Conservation (phyloP, 2,329 filamentous ascomycete genomes). For the Coleophoma eucalyptorum region DNA sequence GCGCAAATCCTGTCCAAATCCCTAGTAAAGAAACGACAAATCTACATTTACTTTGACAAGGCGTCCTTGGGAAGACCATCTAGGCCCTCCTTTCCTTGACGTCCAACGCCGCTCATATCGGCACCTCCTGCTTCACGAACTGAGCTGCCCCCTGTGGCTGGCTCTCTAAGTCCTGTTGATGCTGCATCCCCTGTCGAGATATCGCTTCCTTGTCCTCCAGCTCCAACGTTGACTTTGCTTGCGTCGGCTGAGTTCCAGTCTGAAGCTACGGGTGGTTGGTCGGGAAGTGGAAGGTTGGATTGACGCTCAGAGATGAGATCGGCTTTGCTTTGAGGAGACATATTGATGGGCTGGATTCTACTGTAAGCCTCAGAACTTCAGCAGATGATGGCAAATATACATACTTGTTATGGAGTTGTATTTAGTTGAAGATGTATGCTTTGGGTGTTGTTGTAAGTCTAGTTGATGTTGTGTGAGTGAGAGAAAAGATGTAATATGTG, state of each 20-base stretch:
- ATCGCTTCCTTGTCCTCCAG: slow-evolving; percentile 41
- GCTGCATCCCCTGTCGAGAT: slow-evolving; percentile 46
- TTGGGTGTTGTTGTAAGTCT: neutral
- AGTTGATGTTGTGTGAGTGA: neutral
- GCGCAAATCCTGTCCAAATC: neutral
- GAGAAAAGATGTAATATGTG: neutral
- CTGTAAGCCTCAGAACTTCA: neutral
- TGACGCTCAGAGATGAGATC: slow-evolving; percentile 64
- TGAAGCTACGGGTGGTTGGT: slow-evolving; percentile 70
- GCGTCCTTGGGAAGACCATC: slow-evolving; percentile 57
- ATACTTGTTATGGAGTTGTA: neutral
- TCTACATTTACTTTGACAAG: slow-evolving; percentile 36
- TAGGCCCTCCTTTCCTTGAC: slow-evolving; percentile 57
- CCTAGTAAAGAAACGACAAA: neutral
- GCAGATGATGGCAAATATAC: neutral
- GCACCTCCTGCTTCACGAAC: slow-evolving; percentile 42
- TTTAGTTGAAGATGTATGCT: neutral
- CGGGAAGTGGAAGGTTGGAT: slow-evolving; percentile 74
- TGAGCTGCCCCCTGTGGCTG: slow-evolving; percentile 53
- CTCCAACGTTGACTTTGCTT: slow-evolving; percentile 64
- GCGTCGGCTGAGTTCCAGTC: slow-evolving; percentile 75
- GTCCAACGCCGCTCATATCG: slow-evolving; percentile 57
- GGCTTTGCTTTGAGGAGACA: slow-evolving; percentile 44
- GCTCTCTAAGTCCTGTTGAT: slow-evolving; percentile 50
- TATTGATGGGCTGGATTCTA: slow-evolving; percentile 6